Percentiles rank a stretch among this genome's conserved stretches.
phyloP scores from a whole-genome alignment of 2,329 filamentous ascomycete genomes.

The Colletotrichum australisinense region DNA sequence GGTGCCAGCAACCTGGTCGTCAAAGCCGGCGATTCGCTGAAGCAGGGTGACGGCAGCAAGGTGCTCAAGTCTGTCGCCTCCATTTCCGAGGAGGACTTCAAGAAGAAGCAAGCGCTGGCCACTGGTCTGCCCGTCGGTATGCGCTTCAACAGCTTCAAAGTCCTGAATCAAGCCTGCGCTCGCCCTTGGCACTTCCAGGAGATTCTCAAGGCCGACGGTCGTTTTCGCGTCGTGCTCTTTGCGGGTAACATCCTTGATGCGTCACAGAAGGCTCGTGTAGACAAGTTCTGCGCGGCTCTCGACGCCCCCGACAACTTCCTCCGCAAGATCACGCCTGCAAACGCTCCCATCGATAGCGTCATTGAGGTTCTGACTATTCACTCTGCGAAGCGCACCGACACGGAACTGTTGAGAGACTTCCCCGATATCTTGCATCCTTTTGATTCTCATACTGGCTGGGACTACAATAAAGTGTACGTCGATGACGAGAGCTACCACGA shows the following conservation, averaged over 20 bases:
- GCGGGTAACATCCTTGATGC: constrained; percentile 64
- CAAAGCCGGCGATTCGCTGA: constrained; percentile 56
- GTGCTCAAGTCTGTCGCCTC: constrained; percentile 37
- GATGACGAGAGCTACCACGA: constrained; percentile 67
- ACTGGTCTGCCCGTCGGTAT: constrained; percentile 61
- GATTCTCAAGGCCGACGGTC: constrained; percentile 65
- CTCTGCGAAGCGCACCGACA: constrained; percentile 58
- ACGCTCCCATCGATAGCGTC: constrained; percentile 37
- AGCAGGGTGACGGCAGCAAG: constrained; percentile 60
- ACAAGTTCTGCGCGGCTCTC: constrained; percentile 59
- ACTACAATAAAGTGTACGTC: constrained; percentile 67
- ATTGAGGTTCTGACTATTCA: constrained; percentile 71
- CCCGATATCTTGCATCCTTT: constrained; percentile 61
- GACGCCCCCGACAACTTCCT: constrained; percentile 31
- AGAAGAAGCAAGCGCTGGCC: constrained; percentile 48
- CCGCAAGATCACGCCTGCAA: constrained; percentile 45
- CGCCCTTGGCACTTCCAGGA: constrained; percentile 71
- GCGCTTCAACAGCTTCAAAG: constrained; percentile 69
- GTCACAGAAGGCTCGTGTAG: constrained; percentile 56
- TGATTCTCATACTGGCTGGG: constrained; percentile 60
- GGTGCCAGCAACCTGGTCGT: constrained; percentile 65
- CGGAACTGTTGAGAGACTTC: constrained; percentile 61
- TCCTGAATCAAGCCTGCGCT: constrained; percentile 67
- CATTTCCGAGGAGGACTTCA: constrained; percentile 43
- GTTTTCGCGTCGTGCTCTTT: constrained; percentile 71